Base-by-base conservation (phyloP, 2,329 filamentous ascomycete species). In the Fusarium subtropicale region DNA sequence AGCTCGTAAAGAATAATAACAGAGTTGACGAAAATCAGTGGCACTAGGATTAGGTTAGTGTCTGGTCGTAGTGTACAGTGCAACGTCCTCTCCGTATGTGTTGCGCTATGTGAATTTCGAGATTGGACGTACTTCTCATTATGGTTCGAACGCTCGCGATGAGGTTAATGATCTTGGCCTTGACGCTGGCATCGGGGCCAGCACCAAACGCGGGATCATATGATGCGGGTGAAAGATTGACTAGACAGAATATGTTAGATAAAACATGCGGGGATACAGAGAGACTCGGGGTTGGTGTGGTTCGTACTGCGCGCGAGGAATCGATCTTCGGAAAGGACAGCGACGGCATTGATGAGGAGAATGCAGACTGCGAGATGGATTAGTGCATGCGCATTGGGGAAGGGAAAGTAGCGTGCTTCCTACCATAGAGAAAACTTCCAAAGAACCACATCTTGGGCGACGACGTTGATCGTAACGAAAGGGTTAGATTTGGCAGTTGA, bases 261-360 rank as follows among this genome's bases (percentile, higher is more conserved):
- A 39, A 50, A 42, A 22, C 15, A 28, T 45, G 59, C 26, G 50
- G n/a, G 13, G 15, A 13, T 33, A 22, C 22, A 26, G 16, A 11
- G 48, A 24, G 26, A 11, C 28, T 50, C 38, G 22, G 22, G 22
- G 20, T 38, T 18, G 51, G 34, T 57, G 44, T 28, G 48, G 36
- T 20, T 65, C 80, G 70, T 77, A 82, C 80, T 97, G 73, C 79
- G 91, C 82, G 91, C 81, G 71, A 97, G 92, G 81, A 97, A 97
- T 67, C 94, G 91, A 82, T 97, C 94, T 88, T 97, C 94, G 74
- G 93, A 97, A 71, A 98, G 91, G 77, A 97, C 90, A 69, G 94
- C 93, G 78, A 98, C 91, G 71, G 93, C 93, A 81, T 99, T 99
- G 81, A 96, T 90, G 78, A 98, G 88, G 76, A 98, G 92, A 78